phyloP scores from a whole-genome alignment of 2,329 filamentous ascomycete species.

The Xylariomycetidae sp. region DNA sequence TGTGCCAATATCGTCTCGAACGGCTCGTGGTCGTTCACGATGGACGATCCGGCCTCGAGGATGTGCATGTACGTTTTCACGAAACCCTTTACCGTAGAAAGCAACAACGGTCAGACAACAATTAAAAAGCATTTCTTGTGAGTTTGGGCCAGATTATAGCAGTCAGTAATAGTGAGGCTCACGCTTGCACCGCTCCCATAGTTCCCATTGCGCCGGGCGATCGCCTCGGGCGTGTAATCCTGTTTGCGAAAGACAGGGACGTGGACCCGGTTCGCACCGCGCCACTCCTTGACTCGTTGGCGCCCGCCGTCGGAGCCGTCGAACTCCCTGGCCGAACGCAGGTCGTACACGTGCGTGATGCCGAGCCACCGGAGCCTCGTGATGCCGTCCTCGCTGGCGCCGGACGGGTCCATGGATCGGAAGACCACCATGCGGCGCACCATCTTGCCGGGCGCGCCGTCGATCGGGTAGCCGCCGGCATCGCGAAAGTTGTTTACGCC shows the following conservation, averaged over 20 bases:
- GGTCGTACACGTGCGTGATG: slow-evolving; percentile 41
- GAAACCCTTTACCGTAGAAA: too few species aligned
- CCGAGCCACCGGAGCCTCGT: slow-evolving; percentile 45
- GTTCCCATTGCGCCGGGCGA: slow-evolving; percentile 49
- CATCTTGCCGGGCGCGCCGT: slow-evolving; percentile 25
- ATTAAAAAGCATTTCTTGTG: too few species aligned
- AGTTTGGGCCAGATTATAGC: too few species aligned
- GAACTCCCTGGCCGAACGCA: slow-evolving; percentile 41
- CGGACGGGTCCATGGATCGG: slow-evolving; percentile 63
- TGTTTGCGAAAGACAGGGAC: slow-evolving; percentile 53
- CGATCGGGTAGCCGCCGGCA: slow-evolving; percentile 51
- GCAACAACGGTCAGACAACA: too few species aligned
- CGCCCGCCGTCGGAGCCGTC: slow-evolving; percentile 28
- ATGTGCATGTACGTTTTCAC: slow-evolving; percentile 11
- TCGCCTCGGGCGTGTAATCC: slow-evolving; percentile 49
- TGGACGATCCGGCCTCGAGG: slow-evolving; percentile 8
- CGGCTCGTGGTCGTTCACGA: slow-evolving; percentile 8
- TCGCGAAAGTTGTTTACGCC: slow-evolving; percentile 65
- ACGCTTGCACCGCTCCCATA: slow-evolving; percentile 44
- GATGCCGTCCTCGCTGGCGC: slow-evolving; percentile 48
- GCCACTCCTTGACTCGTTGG: slow-evolving; percentile 35
- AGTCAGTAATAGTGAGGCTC: too few species aligned
- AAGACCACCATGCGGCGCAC: slow-evolving; percentile 54
- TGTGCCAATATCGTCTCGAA: slow-evolving; percentile 13
- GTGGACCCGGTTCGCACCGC: slow-evolving; percentile 49